Conservation (phyloP, 257 asterid species). For the Nicotiana undulata region DNA sequence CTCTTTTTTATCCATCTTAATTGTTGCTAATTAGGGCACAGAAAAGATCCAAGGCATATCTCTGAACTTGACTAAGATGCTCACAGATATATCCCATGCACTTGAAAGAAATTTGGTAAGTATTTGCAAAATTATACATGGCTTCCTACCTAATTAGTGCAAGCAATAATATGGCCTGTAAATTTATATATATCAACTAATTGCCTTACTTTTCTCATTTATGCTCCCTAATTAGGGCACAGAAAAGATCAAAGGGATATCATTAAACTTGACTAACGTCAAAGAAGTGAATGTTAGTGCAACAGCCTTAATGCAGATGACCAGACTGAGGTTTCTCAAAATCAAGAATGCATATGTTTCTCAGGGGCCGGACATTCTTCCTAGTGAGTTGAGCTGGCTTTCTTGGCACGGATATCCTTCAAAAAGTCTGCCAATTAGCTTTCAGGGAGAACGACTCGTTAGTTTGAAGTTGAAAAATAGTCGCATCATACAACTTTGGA, state of each 20-base stretch:
- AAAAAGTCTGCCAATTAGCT: not conserved
- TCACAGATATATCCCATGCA: not conserved
- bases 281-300: not conserved
- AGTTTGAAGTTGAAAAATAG: not conserved
- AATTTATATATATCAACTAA: not conserved
- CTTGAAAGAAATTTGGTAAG: not conserved
- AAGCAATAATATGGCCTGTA: not conserved
- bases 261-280: not conserved
- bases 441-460: conserved; percentile 4
- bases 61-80: not conserved
- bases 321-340: conserved; percentile 14
- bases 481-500: conserved; percentile 7
- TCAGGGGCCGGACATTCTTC: not conserved
- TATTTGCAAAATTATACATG: not conserved
- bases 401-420: conserved; percentile 8
- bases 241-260: not conserved
- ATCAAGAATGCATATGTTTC: conserved; percentile 7
- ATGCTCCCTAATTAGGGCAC: not conserved
- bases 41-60: conserved; percentile 11
- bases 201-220: not conserved
- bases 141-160: not conserved
- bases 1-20: too few relatives aligned
- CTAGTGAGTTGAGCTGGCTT: conserved; percentile 7
- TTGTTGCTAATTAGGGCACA: conserved; percentile 1
- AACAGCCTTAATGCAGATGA: not conserved